phyloP scores from a whole-genome alignment of 1,284 basidiomycete species.

The Puccinia triticina region DNA sequence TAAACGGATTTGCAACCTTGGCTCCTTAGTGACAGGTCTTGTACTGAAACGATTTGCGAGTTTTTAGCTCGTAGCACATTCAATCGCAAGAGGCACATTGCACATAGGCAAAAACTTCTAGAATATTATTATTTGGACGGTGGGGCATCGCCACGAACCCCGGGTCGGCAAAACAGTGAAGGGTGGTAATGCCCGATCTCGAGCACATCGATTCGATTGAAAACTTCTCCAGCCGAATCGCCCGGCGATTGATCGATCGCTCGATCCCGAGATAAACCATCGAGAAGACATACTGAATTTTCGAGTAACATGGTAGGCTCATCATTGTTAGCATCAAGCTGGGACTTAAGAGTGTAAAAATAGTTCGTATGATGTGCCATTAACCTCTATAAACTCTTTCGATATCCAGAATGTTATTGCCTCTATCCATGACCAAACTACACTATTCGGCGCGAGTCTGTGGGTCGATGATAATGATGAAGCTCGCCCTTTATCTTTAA shows the following conservation, averaged over 20 bases:
- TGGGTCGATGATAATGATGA: not conserved
- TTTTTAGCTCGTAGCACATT: not conserved
- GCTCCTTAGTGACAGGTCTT: constrained; percentile 17
- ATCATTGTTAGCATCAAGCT: constrained; percentile 6
- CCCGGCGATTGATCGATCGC: not conserved
- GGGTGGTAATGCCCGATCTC: not conserved
- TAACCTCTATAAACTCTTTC: not conserved
- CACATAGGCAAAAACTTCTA: not conserved
- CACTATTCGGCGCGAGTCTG: not conserved
- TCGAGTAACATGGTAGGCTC: not conserved
- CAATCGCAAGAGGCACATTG: not conserved
- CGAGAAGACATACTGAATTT: not conserved
- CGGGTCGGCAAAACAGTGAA: not conserved
- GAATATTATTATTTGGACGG: not conserved
- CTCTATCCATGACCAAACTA: not conserved
- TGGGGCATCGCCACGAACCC: not conserved
- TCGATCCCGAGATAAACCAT: constrained; percentile 7
- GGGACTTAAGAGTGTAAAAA: not conserved
- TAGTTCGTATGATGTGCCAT: not conserved
- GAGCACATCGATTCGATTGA: not conserved
- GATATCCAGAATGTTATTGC: not conserved
- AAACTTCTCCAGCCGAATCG: not conserved
- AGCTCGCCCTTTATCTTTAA: not conserved
- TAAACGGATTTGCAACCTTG: constrained; percentile 7
- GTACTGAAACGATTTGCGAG: not conserved